phyloP scores from a whole-genome alignment of 2,329 filamentous ascomycete species.

The Talaromyces funiculosus region DNA sequence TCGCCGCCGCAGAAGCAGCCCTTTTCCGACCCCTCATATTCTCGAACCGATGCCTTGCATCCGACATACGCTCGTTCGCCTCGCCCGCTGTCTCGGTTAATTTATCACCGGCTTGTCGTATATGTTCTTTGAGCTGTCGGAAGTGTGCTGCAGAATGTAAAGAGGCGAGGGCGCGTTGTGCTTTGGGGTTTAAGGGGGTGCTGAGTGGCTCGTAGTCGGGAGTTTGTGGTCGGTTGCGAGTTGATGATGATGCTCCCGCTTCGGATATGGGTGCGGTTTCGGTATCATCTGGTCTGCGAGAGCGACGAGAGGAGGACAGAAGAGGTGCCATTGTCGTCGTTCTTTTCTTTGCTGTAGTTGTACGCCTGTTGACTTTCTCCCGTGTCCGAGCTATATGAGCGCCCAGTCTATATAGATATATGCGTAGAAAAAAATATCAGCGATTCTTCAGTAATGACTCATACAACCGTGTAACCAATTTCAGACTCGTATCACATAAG shows the following conservation, averaged over 20 bases:
- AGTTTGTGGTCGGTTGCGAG: slow-evolving; percentile 5
- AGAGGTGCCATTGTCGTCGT: not conserved
- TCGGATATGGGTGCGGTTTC: not conserved
- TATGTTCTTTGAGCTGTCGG: slow-evolving; percentile 43
- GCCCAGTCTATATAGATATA: not conserved
- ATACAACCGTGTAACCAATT: not conserved
- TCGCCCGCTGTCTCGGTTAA: slow-evolving; percentile 47
- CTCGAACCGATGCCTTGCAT: slow-evolving; percentile 35
- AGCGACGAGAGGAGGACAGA: slow-evolving; percentile 5
- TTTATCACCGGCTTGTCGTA: slow-evolving; percentile 42
- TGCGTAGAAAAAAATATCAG: too few relatives aligned
- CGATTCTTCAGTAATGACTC: too few relatives aligned
- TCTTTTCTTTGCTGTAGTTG: not conserved
- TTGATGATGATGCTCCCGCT: not conserved
- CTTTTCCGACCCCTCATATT: slow-evolving; percentile 33
- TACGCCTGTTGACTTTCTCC: not conserved
- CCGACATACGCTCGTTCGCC: slow-evolving; percentile 51
- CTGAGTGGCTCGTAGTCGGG: slow-evolving; percentile 49
- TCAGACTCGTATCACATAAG: not conserved
- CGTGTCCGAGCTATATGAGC: not conserved
- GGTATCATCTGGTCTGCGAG: not conserved
- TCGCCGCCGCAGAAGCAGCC: slow-evolving; percentile 1
- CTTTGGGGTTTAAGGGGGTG: slow-evolving; percentile 46
- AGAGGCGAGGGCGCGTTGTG: slow-evolving; percentile 42
- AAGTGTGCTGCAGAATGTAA: slow-evolving; percentile 41